A percentile compares a stretch with the other conserved stretches of the same genome.
Conservation (phyloP, 257 asterid genomes). For the Perilla frutescens region DNA sequence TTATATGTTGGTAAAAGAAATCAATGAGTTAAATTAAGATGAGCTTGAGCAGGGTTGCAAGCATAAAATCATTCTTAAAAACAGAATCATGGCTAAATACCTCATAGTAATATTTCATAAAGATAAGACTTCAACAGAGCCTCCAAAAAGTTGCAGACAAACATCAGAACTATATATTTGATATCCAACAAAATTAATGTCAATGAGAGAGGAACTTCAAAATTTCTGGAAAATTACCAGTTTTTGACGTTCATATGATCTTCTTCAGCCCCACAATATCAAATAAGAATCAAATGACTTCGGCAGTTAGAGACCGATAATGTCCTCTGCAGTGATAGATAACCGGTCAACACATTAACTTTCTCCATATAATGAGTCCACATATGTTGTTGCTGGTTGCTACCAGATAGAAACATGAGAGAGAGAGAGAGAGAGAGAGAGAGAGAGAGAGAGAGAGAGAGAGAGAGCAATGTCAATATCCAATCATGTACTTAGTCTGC, state of each 20-base stretch:
- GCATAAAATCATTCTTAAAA: too few species aligned
- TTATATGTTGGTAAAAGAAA: too few species aligned
- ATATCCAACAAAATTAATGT: background rate
- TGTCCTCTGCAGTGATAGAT: background rate
- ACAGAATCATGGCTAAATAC: too few species aligned
- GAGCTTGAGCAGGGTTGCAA: too few species aligned
- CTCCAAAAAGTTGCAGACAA: background rate
- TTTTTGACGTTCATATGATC: background rate
- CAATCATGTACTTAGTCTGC: slow-evolving; percentile 71
- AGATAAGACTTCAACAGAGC: background rate
- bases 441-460: too few species aligned
- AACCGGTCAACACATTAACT: background rate
- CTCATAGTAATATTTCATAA: too few species aligned
- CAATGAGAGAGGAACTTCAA: background rate
- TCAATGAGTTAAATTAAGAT: too few species aligned
- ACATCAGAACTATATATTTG: background rate
- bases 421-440: background rate
- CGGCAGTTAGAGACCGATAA: background rate
- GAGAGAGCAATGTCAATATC: slow-evolving; percentile 45
- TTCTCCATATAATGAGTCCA: background rate
- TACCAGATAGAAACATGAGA: background rate
- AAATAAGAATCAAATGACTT: slow-evolving; percentile 6
- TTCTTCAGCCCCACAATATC: background rate
- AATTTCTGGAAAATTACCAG: background rate
- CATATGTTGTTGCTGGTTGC: background rate